Evolutionary conservation across 768 basidiomycete genomes (phyloP).

Genomic region (Suillus weaverae): DNA sequence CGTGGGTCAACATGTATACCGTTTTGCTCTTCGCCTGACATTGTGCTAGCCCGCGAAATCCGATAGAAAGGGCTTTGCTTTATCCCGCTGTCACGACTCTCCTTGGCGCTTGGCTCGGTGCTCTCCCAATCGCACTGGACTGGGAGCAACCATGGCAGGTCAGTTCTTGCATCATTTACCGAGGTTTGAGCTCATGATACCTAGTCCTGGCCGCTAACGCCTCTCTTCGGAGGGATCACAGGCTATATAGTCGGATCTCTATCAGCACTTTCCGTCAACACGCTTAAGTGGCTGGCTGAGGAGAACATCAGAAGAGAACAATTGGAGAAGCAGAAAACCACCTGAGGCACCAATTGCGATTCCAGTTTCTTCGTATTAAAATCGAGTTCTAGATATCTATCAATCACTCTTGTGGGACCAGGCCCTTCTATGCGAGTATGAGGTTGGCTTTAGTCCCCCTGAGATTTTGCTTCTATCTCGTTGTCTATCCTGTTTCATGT

Average conservation of each 20-base stretch:
- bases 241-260: constrained; percentile 69
- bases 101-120: constrained; percentile 79
- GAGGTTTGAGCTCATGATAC: neutral
- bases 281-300: constrained; percentile 37
- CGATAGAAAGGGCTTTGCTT: constrained; percentile 74
- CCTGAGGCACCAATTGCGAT: constrained; percentile 10
- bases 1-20: constrained; percentile 51
- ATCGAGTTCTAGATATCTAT: neutral
- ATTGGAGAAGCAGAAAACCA: constrained; percentile 23
- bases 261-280: constrained; percentile 49
- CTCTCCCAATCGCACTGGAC: constrained; percentile 85
- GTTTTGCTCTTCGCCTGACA: neutral
- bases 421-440: neutral
- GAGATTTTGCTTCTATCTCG: constrained; percentile 23
- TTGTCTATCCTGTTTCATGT: constrained; percentile 24
- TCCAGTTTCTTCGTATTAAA: neutral
- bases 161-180: constrained; percentile 21
- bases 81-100: constrained; percentile 76
- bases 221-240: constrained; percentile 66
- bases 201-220: constrained; percentile 83
- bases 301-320: constrained; percentile 34
- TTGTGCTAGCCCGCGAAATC: constrained; percentile 49
- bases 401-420: constrained; percentile 1
- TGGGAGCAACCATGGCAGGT: constrained; percentile 99
- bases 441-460: constrained; percentile 30